These are phyloP conservation scores for Cryptococcus maquisensis DNA, from an alignment of 1,284 basidiomycete species.

Conservation along the genomic window DNA sequence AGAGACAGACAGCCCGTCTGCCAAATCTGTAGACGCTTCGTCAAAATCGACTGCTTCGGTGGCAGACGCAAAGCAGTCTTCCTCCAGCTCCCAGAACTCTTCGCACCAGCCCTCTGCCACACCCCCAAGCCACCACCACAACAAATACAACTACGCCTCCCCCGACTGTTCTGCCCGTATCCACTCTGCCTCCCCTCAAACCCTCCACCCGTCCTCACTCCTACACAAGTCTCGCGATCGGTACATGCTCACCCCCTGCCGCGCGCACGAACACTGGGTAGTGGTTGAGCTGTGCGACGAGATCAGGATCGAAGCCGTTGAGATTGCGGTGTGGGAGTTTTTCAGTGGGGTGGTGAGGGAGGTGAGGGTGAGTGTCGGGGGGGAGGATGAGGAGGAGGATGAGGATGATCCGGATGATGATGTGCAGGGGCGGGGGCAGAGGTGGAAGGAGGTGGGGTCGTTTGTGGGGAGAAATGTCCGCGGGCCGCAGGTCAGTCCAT, in stretches of 20 bases:
- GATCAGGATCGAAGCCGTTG: conserved; percentile 90
- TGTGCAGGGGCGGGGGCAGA: conserved; percentile 11
- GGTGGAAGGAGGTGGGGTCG: conserved; percentile 57
- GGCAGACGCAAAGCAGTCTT: neutral
- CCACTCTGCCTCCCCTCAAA: conserved; percentile 72
- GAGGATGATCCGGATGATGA: conserved; percentile 34
- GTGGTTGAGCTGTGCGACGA: conserved; percentile 97
- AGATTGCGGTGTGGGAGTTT: conserved; percentile 96
- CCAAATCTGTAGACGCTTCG: neutral
- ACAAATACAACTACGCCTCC: conserved; percentile 89
- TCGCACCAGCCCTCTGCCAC: conserved; percentile 3
- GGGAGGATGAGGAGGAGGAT: conserved; percentile 67
- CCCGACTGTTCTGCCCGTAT: conserved; percentile 90
- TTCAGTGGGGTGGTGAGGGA: conserved; percentile 96
- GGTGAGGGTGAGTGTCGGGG: conserved; percentile 78
- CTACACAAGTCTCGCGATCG: conserved; percentile 85
- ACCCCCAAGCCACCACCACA: conserved; percentile 12
- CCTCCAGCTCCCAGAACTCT: conserved; percentile 3
- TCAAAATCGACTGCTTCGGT: conserved; percentile 1
- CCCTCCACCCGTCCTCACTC: conserved; percentile 79
- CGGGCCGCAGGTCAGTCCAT: conserved; percentile 77
- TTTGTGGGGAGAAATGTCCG: conserved; percentile 85
- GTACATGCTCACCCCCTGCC: conserved; percentile 96
- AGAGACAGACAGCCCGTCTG: conserved; percentile 6
- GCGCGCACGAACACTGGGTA: conserved; percentile 68